These are phyloP conservation scores for Candida pini DNA, from an alignment of 805 yeast species.

Conservation along the genomic window DNA sequence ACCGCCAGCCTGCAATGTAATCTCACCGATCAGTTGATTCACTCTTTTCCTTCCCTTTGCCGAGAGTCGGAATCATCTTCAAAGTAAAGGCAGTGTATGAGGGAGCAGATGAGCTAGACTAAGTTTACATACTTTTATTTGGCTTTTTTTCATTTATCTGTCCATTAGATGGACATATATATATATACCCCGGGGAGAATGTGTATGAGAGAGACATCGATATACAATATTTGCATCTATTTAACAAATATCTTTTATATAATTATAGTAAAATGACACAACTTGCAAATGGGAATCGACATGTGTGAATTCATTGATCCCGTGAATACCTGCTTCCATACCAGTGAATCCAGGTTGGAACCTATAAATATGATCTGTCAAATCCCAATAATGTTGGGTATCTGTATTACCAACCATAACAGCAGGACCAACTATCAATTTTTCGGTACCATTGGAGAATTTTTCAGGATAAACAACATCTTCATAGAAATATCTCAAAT, in stretches of 20 bases:
- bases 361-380: constrained; percentile 57
- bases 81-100: no score
- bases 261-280: constrained; percentile 51
- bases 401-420: constrained; percentile 66
- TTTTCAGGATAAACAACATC: constrained; percentile 34
- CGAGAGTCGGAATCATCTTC: no score
- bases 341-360: constrained; percentile 43
- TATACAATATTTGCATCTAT: no score
- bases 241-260: constrained; percentile 20
- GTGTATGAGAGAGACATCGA: no score
- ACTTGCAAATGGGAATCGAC: constrained; percentile 56
- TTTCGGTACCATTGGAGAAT: constrained; percentile 18
- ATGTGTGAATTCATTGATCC: constrained; percentile 55
- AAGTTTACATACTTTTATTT: no score
- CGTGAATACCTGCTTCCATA: constrained; percentile 42
- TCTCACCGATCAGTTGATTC: no score
- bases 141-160: no score
- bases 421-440: constrained; percentile 48
- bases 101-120: no score
- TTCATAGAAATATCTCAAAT: constrained; percentile 41
- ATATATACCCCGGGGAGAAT: no score
- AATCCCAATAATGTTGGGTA: constrained; percentile 56
- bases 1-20: no score
- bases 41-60: no score
- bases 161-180: no score